These are phyloP conservation scores for Coffea humblotiana DNA, from an alignment of 305 asterid genomes.

Conservation along the genomic window DNA sequence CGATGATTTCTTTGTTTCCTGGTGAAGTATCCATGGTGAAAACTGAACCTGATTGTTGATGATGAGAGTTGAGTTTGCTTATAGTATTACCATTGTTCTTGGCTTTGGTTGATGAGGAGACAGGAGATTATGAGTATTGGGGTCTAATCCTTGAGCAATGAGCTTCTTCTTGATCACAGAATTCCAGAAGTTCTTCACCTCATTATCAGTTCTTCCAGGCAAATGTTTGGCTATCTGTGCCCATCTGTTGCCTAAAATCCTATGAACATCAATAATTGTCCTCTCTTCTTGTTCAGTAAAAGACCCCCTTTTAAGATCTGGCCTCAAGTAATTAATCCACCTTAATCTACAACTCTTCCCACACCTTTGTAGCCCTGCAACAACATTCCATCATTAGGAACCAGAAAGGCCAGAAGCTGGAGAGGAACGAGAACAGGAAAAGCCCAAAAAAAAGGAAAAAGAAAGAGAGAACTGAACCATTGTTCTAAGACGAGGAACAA, in stretches of 20 bases:
- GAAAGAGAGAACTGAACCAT: too few species aligned
- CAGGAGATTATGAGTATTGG: slow-evolving; percentile 87
- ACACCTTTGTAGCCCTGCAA: slow-evolving; percentile 77
- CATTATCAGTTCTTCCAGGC: slow-evolving; percentile 93
- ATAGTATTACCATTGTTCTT: slow-evolving; percentile 10
- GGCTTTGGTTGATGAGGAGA: slow-evolving; percentile 28
- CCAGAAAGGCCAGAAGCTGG: too few species aligned
- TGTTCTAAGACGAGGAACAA: too few species aligned
- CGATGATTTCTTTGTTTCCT: slow-evolving; percentile 12
- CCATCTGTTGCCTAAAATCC: slow-evolving; percentile 89
- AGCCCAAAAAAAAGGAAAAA: too few species aligned
- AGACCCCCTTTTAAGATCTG: slow-evolving; percentile 84
- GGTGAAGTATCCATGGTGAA: slow-evolving; percentile 52
- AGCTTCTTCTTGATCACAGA: slow-evolving; percentile 90
- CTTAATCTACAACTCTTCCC: slow-evolving; percentile 90
- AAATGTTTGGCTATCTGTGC: slow-evolving; percentile 93
- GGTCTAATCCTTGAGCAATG: slow-evolving; percentile 86
- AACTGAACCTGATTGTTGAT: slow-evolving; percentile 18
- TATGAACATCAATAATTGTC: slow-evolving; percentile 77
- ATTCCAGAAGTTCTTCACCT: slow-evolving; percentile 94
- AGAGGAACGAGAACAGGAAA: too few species aligned
- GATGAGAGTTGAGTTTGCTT: slow-evolving; percentile 10
- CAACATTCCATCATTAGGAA: neutral
- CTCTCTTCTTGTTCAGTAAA: slow-evolving; percentile 81
- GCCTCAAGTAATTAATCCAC: slow-evolving; percentile 88